Evolutionary conservation across 805 yeast species (phyloP), one percentile per base, ranked within the genome.

Genomic region (Kodamaea neixiangensis): DNA sequence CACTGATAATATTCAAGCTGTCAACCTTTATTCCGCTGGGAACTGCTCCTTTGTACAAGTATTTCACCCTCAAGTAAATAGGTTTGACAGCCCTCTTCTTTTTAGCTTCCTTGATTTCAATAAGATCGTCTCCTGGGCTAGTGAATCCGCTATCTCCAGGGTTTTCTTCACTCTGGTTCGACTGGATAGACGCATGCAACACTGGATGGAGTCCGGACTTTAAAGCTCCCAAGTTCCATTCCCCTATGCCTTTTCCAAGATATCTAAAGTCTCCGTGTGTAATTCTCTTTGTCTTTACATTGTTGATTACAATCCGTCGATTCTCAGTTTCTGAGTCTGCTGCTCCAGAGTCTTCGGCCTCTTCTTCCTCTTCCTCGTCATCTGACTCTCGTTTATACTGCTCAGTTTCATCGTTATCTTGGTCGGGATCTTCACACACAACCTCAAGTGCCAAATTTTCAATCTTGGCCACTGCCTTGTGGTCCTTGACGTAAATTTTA

Each of bases 251-350:
- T 4, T 72, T 66, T 2, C 80, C 78, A 43, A 77, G 76, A 43
- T 76, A 76, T 46, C 78, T 79, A 57, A 87, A 80, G 60, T 90
- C 92, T 5, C 97, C 97, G 50, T 85, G 85, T 0, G 96, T 85
- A 34, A 82, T 71, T 54, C 96, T 71, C 46, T 81, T 65, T 1
- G 84, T 75, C 56, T 83, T 83, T 34, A 90, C 72, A 35, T 66
- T 68, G 20, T 67, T 61, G 5, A 68, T 58, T 9, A 53, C 14
- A 17, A 37, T 37, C 10, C 41, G 17, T 17, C 41, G 17, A 18
- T 37, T 37, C 5, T 37, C 41, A 18, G 41, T 41, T 41, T 41
- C 44, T 7, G 44, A 53, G 51, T 67, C 68, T 54, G 69, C 55
- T 3, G 17, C 18, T 14, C 17, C 22, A 7, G 38, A 37, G 35